phyloP scores from a whole-genome alignment of 179 eudicot genomes.

The Vitellaria paradoxa region DNA sequence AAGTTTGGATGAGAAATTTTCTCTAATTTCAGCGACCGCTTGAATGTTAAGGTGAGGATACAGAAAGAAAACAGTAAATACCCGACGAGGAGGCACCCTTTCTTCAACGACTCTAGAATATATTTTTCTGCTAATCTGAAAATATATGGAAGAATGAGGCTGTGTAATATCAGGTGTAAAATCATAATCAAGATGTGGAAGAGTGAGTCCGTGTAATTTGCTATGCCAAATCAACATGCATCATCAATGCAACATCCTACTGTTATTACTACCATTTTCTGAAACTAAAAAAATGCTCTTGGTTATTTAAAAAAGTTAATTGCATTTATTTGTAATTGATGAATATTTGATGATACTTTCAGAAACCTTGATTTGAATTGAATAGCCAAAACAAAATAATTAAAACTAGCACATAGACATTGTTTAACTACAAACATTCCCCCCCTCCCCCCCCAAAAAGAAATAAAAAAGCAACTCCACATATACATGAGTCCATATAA shows the following conservation, averaged over 20 bases:
- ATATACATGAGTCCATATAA: neutral
- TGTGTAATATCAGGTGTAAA: neutral
- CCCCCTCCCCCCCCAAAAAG: too few species aligned
- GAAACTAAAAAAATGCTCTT: too few species aligned
- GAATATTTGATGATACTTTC: neutral
- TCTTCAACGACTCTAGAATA: conserved; percentile 68
- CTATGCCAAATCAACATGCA: neutral
- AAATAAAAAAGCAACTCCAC: neutral
- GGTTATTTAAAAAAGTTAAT: neutral
- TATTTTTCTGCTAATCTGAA: conserved; percentile 77
- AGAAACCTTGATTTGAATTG: neutral
- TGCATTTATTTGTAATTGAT: too few species aligned
- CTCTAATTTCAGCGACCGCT: neutral
- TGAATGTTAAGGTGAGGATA: conserved; percentile 4
- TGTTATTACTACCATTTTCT: neutral
- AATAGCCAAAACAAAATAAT: neutral
- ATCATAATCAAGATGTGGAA: conserved; percentile 9
- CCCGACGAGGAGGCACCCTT: conserved; percentile 73
- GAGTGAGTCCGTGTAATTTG: neutral
- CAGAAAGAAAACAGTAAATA: conserved; percentile 22
- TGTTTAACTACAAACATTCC: too few species aligned
- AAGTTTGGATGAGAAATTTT: conserved; percentile 3
- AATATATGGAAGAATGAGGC: neutral
- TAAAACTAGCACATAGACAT: neutral
- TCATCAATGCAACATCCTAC: neutral